phyloP scores from a whole-genome alignment of 75 land plant genomes.

The Picea sitchensis region DNA sequence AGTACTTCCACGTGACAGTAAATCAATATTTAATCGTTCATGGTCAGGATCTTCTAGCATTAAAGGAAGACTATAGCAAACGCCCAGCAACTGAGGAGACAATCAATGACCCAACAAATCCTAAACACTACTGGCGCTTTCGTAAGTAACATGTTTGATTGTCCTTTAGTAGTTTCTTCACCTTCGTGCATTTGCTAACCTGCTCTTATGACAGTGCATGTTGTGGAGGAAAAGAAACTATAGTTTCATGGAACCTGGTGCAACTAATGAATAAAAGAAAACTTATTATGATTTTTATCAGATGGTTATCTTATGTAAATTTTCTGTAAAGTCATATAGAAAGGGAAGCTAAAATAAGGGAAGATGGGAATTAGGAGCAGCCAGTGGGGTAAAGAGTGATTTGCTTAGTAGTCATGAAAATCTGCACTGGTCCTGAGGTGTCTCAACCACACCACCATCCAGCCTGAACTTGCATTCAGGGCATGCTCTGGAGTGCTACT shows the following conservation, averaged over 20 bases:
- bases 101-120: conserved; percentile 97
- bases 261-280: background rate
- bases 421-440: background rate
- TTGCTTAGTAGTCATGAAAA: background rate
- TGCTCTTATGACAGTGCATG: background rate
- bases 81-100: conserved; percentile 95
- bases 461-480: background rate
- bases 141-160: conserved; percentile 42
- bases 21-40: background rate
- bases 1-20: background rate
- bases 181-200: background rate
- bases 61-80: conserved; percentile 79
- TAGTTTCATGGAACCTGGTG: background rate
- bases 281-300: background rate
- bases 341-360: background rate
- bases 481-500: background rate
- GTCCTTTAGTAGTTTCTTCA: background rate
- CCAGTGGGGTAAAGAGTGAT: background rate
- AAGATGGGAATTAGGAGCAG: background rate
- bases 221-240: background rate
- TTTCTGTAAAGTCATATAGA: background rate
- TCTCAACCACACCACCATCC: background rate
- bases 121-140: conserved; percentile 98
- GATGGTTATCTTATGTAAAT: background rate
- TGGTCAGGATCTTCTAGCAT: conserved; percentile 82